Conservation (phyloP, 2,329 filamentous ascomycete species). For the Talaromyces pinophilus region DNA sequence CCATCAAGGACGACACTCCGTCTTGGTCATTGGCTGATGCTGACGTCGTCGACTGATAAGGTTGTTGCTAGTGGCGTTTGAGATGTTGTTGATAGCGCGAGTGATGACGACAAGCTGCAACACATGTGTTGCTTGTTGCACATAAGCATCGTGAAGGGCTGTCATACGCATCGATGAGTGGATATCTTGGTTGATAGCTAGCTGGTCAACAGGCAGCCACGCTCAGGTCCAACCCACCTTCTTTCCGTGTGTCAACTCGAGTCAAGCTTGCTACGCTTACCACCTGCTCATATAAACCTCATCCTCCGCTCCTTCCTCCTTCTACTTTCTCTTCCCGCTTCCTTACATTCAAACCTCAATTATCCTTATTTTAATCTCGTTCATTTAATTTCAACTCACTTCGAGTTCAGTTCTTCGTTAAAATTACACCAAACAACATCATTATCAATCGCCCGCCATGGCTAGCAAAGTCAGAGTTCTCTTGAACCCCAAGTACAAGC, state of each 20-base stretch:
- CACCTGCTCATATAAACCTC: conserved; percentile 10
- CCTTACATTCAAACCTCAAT: no score
- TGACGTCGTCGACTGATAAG: conserved; percentile 15
- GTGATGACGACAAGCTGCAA: conserved; percentile 15
- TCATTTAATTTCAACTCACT: not conserved
- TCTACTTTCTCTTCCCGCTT: not conserved
- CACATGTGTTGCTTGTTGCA: not conserved
- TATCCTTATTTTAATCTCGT: not conserved
- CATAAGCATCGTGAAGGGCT: not conserved
- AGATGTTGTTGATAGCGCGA: not conserved
- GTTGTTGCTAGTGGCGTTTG: conserved; percentile 8
- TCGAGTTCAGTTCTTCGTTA: not conserved
- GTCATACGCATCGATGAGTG: not conserved
- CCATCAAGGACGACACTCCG: not conserved
- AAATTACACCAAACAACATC: not conserved
- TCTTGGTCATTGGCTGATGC: conserved; percentile 1
- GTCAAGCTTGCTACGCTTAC: not conserved
- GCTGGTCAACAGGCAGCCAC: conserved; percentile 10
- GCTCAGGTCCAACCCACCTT: conserved; percentile 1
- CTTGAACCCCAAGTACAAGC: conserved; percentile 61
- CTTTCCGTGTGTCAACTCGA: conserved; percentile 1
- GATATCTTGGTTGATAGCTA: not conserved
- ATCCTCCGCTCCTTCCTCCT: not conserved
- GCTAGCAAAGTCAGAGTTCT: conserved; percentile 52
- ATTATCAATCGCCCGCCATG: conserved; percentile 31